These are phyloP conservation scores for Corchorus capsularis DNA, from an alignment of 345 rosid genomes.

Conservation along the genomic window DNA sequence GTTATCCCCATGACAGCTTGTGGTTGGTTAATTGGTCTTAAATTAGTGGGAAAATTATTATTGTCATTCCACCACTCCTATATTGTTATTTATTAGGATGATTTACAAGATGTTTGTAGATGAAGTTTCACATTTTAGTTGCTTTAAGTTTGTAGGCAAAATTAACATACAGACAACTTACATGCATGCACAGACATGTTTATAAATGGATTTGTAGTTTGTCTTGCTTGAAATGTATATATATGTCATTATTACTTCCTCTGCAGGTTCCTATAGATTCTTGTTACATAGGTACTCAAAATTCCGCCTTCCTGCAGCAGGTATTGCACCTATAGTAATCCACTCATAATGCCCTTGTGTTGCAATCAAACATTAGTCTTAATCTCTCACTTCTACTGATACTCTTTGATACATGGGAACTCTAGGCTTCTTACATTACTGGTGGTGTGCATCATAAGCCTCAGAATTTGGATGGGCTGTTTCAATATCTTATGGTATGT, in stretches of 20 bases:
- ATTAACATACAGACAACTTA: neutral
- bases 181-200: neutral
- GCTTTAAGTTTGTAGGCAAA: neutral
- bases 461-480: constrained; percentile 84
- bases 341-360: neutral
- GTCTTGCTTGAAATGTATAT: neutral
- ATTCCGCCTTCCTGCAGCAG: constrained; percentile 96
- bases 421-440: constrained; percentile 89
- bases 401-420: constrained; percentile 20
- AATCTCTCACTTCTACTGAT: constrained; percentile 23
- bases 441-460: constrained; percentile 92
- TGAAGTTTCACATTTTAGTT: neutral
- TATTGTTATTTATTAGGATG: neutral
- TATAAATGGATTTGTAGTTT: neutral
- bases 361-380: constrained; percentile 6
- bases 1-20: neutral
- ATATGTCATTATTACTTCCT: constrained; percentile 17
- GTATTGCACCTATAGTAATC: constrained; percentile 32
- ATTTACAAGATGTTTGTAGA: neutral
- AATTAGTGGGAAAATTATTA: neutral
- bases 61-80: neutral
- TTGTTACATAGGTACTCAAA: constrained; percentile 77
- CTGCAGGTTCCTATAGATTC: constrained; percentile 91
- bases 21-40: neutral
- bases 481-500: constrained; percentile 78